phyloP scores from a whole-genome alignment of 768 basidiomycete genomes.

The Pleurotus eryngii region DNA sequence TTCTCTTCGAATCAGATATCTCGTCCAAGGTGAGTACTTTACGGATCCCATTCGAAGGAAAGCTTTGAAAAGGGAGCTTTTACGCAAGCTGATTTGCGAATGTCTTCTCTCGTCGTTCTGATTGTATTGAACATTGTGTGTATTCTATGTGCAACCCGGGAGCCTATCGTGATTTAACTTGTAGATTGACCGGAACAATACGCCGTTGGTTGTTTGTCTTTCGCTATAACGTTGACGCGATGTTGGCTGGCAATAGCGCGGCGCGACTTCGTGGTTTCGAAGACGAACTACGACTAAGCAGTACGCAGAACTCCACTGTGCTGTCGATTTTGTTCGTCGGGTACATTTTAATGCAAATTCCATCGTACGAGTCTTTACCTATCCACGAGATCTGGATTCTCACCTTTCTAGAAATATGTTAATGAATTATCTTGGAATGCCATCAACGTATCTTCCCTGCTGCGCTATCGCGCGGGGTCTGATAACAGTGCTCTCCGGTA shows the following conservation, averaged over 20 bases:
- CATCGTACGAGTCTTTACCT: slow-evolving; percentile 19
- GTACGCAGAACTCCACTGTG: slow-evolving; percentile 47
- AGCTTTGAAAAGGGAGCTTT: slow-evolving; percentile 30
- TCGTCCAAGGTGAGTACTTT: not conserved
- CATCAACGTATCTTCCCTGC: slow-evolving; percentile 58
- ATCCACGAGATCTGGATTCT: not conserved
- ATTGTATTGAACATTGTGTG: slow-evolving; percentile 22
- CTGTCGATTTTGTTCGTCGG: slow-evolving; percentile 46
- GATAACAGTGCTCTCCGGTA: slow-evolving; percentile 48
- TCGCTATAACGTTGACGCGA: not conserved
- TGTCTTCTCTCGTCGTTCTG: slow-evolving; percentile 38
- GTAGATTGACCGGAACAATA: slow-evolving; percentile 74
- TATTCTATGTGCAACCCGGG: not conserved
- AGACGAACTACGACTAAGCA: slow-evolving; percentile 41
- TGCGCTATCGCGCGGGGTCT: slow-evolving; percentile 69
- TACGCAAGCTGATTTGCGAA: slow-evolving; percentile 47
- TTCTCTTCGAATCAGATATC: not conserved
- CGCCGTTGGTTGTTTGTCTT: slow-evolving; percentile 35
- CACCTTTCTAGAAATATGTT: slow-evolving; percentile 58
- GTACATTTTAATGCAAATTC: slow-evolving; percentile 28
- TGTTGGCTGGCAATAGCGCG: slow-evolving; percentile 31
- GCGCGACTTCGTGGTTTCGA: slow-evolving; percentile 54
- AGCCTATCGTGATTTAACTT: not conserved
- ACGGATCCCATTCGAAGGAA: slow-evolving; percentile 3
- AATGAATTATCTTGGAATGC: slow-evolving; percentile 57